Conservation (phyloP, 1,139 yeast species). For the Lodderomyces orthopsilosis region DNA sequence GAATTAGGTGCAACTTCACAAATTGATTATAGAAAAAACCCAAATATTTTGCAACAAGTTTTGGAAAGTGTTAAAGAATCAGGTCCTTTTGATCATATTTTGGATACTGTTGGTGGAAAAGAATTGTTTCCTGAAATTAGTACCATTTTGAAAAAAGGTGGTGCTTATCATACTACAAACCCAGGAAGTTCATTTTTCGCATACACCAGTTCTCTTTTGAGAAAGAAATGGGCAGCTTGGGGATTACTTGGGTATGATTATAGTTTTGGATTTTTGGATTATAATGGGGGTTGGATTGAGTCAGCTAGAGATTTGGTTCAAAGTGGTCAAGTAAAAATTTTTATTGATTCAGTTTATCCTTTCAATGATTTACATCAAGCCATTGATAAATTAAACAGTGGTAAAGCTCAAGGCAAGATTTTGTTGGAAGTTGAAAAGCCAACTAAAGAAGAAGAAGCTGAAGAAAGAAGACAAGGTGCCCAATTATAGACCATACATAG, state of each 20-base stretch:
- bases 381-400: constrained; percentile 40
- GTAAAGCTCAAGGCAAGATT: constrained; percentile 62
- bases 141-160: constrained; percentile 33
- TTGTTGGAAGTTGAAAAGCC: constrained; percentile 12
- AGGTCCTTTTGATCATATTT: constrained; percentile 28
- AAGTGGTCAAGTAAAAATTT: constrained; percentile 39
- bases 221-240: constrained; percentile 7
- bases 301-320: constrained; percentile 28
- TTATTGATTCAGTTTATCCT: constrained; percentile 52
- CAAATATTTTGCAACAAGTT: constrained; percentile 20
- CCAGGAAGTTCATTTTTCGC: constrained; percentile 31
- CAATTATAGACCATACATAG: background rate
- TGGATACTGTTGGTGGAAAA: constrained; percentile 29
- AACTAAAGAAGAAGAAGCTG: constrained; percentile 1
- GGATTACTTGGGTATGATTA: constrained; percentile 16
- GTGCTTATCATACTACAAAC: constrained; percentile 43
- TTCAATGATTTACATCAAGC: constrained; percentile 53
- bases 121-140: constrained; percentile 21
- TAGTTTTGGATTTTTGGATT: constrained; percentile 6
- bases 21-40: constrained; percentile 47
- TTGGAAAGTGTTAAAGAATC: constrained; percentile 22
- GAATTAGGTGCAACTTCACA: constrained; percentile 50
- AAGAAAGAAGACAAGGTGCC: background rate
- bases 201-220: background rate
- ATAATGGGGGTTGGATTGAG: constrained; percentile 6